These are phyloP conservation scores for Kwoniella dendrophila DNA, from an alignment of 768 basidiomycete species.

Conservation along the genomic window DNA sequence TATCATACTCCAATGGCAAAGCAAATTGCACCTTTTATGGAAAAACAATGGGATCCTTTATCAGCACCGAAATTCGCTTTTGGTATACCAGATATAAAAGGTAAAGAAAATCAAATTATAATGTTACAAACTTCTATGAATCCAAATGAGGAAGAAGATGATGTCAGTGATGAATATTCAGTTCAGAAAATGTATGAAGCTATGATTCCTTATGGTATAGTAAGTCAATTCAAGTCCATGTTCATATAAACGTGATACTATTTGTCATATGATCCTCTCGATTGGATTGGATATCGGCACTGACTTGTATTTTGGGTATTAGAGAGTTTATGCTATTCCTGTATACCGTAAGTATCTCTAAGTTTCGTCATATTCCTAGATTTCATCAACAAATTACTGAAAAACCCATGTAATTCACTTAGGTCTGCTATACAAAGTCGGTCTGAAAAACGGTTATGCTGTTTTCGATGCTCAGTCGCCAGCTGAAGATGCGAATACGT, in stretches of 20 bases:
- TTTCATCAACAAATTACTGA: background rate
- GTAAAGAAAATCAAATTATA: constrained; percentile 18
- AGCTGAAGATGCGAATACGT: background rate
- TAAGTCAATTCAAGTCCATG: constrained; percentile 5
- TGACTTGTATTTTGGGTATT: background rate
- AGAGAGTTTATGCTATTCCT: constrained; percentile 21
- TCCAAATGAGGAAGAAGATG: background rate
- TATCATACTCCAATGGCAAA: background rate
- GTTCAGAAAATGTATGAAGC: too few species aligned
- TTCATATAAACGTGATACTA: background rate
- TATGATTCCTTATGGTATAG: constrained; percentile 10
- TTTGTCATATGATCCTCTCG: too few species aligned
- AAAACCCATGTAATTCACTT: background rate
- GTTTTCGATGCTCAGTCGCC: constrained; percentile 8
- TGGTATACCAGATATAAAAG: constrained; percentile 8
- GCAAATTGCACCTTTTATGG: constrained; percentile 10
- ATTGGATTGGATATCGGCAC: background rate
- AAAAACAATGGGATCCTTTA: background rate
- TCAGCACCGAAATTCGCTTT: constrained; percentile 17
- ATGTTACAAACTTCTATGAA: constrained; percentile 13
- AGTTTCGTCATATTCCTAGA: background rate
- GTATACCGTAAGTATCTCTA: constrained; percentile 11
- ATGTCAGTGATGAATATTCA: too few species aligned
- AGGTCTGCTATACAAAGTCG: constrained; percentile 18
- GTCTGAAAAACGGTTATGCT: background rate